Evolutionary conservation across 139 green algal genomes (phyloP).

Genomic region (Chlorella sp.): DNA sequence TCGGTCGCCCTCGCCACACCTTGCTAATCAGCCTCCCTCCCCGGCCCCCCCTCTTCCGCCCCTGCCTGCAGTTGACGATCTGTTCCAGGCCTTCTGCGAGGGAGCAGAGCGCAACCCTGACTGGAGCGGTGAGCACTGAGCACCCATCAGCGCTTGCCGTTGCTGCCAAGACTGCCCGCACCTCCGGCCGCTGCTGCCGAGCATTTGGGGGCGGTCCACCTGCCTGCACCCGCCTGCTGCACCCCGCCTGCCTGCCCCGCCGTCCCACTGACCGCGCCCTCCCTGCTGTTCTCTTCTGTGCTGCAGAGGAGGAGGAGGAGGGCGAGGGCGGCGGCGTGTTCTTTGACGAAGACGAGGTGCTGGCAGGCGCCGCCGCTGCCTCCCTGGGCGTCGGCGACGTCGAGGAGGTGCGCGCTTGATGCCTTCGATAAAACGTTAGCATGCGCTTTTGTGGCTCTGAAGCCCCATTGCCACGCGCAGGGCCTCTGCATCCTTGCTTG

Average conservation of each 20-base stretch:
- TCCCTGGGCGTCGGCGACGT: constrained; percentile 3
- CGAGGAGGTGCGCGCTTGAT: constrained; percentile 28
- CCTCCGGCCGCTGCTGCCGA: too few species aligned
- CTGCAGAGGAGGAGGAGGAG: constrained; percentile 33
- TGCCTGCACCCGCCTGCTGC: neutral
- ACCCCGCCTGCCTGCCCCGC: too few species aligned
- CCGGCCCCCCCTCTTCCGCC: neutral
- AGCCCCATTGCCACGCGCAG: too few species aligned
- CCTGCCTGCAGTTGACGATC: constrained; percentile 24
- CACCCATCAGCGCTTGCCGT: too few species aligned
- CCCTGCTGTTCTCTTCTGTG: constrained; percentile 48
- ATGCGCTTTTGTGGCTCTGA: neutral
- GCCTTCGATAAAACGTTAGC: too few species aligned
- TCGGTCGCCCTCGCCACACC: too few species aligned
- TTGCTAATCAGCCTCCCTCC: neutral
- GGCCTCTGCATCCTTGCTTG: too few species aligned
- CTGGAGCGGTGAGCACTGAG: constrained; percentile 31
- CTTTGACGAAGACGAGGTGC: constrained; percentile 35
- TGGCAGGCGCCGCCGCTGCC: constrained; percentile 23
- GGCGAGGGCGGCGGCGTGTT: constrained; percentile 24
- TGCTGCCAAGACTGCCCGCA: too few species aligned
- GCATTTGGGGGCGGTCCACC: too few species aligned
- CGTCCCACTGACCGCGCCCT: too few species aligned
- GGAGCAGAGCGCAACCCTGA: constrained; percentile 53
- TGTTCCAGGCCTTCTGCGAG: constrained; percentile 53